Evolutionary conservation across 495 filamentous ascomycete species (phyloP).

Genomic region (Glarea lozoyensis): DNA sequence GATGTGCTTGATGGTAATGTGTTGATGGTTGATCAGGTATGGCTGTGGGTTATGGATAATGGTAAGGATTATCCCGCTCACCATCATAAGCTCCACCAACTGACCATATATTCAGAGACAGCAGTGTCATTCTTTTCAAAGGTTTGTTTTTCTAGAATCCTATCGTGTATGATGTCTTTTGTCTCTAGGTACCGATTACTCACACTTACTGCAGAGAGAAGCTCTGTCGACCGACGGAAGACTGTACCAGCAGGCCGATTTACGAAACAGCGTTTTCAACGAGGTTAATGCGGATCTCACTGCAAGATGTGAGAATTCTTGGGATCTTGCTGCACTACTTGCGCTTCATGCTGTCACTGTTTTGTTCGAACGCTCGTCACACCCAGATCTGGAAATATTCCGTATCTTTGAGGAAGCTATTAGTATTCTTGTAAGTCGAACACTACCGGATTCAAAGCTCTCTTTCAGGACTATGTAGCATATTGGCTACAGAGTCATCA

Average conservation of each 20-base stretch:
- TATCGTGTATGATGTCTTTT: too few relatives aligned
- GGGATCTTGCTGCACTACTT: slow-evolving; percentile 42
- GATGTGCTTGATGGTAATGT: slow-evolving; percentile 50
- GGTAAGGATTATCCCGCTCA: too few relatives aligned
- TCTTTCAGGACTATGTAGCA: too few relatives aligned
- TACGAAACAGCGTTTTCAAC: slow-evolving; percentile 57
- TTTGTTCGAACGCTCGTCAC: slow-evolving; percentile 33
- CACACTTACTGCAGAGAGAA: too few relatives aligned
- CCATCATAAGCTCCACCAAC: too few relatives aligned
- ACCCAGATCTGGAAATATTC: slow-evolving; percentile 38
- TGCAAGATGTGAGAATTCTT: slow-evolving; percentile 42
- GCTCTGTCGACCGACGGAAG: slow-evolving; percentile 41
- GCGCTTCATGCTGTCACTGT: slow-evolving; percentile 40
- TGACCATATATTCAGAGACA: too few relatives aligned
- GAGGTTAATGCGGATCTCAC: slow-evolving; percentile 61
- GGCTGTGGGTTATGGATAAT: slow-evolving; percentile 29
- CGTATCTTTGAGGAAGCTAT: slow-evolving; percentile 47
- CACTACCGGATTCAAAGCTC: too few relatives aligned
- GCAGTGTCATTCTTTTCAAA: too few relatives aligned
- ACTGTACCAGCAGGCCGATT: slow-evolving; percentile 51
- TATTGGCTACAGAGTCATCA: too few relatives aligned
- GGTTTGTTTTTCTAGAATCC: too few relatives aligned
- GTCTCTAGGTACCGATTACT: too few relatives aligned
- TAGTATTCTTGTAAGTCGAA: slow-evolving; percentile 39
- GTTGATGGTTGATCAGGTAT: slow-evolving; percentile 63